Percentiles rank a stretch among this genome's conserved stretches.
phyloP scores from a whole-genome alignment of 1,139 yeast genomes.

The Citeromyces hawaiiensis region DNA sequence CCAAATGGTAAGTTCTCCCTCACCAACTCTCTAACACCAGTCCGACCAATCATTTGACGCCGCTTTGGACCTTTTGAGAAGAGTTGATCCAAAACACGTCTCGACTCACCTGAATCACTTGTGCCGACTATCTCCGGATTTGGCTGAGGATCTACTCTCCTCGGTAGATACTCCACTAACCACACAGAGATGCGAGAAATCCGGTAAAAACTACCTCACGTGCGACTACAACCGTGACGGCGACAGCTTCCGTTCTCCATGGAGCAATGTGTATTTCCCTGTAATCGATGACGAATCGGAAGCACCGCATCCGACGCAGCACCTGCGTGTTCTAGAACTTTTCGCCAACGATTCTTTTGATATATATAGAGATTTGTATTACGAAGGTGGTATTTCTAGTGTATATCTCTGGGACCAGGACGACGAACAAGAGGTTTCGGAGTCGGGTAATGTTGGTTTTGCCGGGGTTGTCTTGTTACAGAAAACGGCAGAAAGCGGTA shows the following conservation, averaged over 20 bases:
- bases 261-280: slow-evolving; percentile 76
- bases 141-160: slow-evolving; percentile 79
- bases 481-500: slow-evolving; percentile 36
- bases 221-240: slow-evolving; percentile 96
- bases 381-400: slow-evolving; percentile 84
- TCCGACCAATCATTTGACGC: slow-evolving; percentile 70
- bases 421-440: slow-evolving; percentile 21
- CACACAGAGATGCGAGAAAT: slow-evolving; percentile 37
- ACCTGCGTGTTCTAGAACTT: slow-evolving; percentile 60
- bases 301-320: slow-evolving; percentile 60
- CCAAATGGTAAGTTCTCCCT: background rate
- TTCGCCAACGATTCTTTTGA: slow-evolving; percentile 88
- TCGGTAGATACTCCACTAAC: slow-evolving; percentile 80
- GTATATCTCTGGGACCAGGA: slow-evolving; percentile 86
- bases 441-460: slow-evolving; percentile 32
- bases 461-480: slow-evolving; percentile 89
- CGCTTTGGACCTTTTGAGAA: slow-evolving; percentile 73
- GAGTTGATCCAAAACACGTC: slow-evolving; percentile 70
- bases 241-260: slow-evolving; percentile 85
- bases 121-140: slow-evolving; percentile 65
- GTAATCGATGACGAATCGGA: slow-evolving; percentile 30
- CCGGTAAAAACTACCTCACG: slow-evolving; percentile 61
- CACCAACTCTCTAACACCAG: slow-evolving; percentile 8
- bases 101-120: slow-evolving; percentile 48
- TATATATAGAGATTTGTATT: slow-evolving; percentile 83